Evolutionary conservation across 139 green algal species (phyloP), one percentile per base, ranked within the genome.

Genomic region (Eudorina sp.): DNA sequence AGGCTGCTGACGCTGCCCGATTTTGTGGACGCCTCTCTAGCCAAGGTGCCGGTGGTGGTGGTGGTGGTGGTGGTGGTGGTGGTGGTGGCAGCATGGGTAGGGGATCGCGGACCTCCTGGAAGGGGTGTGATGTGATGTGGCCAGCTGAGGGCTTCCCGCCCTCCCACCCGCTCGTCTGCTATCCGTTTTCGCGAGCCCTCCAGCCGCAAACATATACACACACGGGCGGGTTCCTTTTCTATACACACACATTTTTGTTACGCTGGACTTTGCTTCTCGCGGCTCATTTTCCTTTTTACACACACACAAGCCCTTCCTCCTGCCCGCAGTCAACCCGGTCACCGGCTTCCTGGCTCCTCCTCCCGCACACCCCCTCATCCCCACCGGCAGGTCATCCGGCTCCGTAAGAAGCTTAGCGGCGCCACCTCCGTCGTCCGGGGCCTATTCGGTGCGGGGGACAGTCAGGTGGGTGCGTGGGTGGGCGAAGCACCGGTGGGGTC

Each of bases 1-100:
- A 89, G 97, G 70, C 92, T 99, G 91, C 96, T 99, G 73, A 93
- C 93, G 4, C 94, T 98, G 75, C 97, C 97, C 11, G 96, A 98
- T 48, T 98, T 98, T 90, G 95, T 98, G 31, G 83, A 98, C 72
- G 92, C 92, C 0, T 93, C 91, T 1, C 90, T 98, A 31, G 91
- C 45, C 53, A 98, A 98, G 93, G 92, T 98, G 66, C n/a, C 21
- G 85, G 4, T 29, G 23, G 29, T 25, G 40, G 31, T n/a, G 14
- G 31, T 55, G n/a, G 18, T 68, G 9, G n/a, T 21, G 46, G 31
- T 11, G 14, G 1, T 4, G 62, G 34, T n/a, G 38, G 62, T 27
- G 46, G 21, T 1, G 29, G 45, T 3, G 29, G 58, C 16, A 68
- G 14, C 16, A 68, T 14, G 58, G 58, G 16, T 34, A 21, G 18